phyloP scores from a whole-genome alignment of 2,329 filamentous ascomycete genomes.

The Diaporthe aspalathi region DNA sequence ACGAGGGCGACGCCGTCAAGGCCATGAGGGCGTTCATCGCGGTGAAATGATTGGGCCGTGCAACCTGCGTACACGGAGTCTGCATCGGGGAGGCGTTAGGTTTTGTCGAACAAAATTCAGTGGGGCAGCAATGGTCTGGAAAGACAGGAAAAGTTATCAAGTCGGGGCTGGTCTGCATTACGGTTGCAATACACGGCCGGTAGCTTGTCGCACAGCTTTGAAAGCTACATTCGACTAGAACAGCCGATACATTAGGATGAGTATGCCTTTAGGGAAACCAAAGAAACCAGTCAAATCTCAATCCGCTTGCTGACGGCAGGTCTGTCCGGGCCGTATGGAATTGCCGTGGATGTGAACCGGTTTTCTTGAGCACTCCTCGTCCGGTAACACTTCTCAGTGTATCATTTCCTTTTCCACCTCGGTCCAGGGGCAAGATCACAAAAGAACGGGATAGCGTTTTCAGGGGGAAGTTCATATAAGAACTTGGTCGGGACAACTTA shows the following conservation, averaged over 20 bases:
- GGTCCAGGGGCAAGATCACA: neutral
- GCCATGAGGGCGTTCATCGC: constrained; percentile 71
- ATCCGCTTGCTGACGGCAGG: neutral
- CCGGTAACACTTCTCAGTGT: neutral
- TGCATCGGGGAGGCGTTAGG: constrained; percentile 30
- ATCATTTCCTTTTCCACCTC: neutral
- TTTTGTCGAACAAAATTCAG: neutral
- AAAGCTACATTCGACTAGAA: neutral
- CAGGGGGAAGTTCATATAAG: no score
- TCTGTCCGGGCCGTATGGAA: no score
- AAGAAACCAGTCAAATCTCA: neutral
- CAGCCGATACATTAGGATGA: neutral
- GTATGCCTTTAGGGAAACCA: neutral
- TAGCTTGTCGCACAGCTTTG: neutral
- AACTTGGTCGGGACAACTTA: no score
- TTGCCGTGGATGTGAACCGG: neutral
- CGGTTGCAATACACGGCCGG: neutral
- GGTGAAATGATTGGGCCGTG: constrained; percentile 27
- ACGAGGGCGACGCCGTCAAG: constrained; percentile 76
- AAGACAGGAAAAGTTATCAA: neutral
- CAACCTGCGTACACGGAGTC: neutral
- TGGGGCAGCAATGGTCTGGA: neutral
- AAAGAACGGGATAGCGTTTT: no score
- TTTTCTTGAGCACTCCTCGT: neutral
- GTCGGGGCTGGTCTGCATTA: neutral